Base-by-base conservation (phyloP, 2,329 filamentous ascomycete species). In the Fusarium verrucosum region DNA sequence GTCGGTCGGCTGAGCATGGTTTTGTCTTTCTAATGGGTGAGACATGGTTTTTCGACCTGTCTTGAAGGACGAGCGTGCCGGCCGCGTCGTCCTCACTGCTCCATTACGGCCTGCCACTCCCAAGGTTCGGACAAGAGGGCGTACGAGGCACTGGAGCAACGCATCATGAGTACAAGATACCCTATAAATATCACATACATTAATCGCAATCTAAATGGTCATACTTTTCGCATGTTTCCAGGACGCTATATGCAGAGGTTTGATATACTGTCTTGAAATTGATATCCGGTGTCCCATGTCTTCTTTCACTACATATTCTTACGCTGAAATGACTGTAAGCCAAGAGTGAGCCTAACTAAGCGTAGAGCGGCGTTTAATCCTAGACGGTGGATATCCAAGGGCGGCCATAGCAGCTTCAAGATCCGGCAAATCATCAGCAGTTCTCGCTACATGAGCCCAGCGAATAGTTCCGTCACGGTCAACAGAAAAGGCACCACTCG, bases 401-500 rank as follows among this genome's bases (percentile, higher is more conserved):
- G 72, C 62, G 49, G 70, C 50, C 6, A 75, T 57, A 8, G 73
- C 75, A 4, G 66, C 69, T 19, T 67, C 47, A 10, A 77, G 67
- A 43, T 77, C 64, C 8, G 75, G 70, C 36, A 77, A n/a, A 44
- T 76, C 71, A 43, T 75, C 68, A 9, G 74, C 76, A 5, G 73
- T 55, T 33, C 65, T 68, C 8, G 70, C 65, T 22, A 75, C 55
- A 26, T 78, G 76, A 26, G 61, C 62, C 72, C 73, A 77, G 8
- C 68, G 66, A 30, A 78, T 66, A 13, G 59, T 73, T 7, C 76
- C 75, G 28, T 71, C 65, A 9, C 57, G 66, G 40, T 76, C 73
- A 20, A 79, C 70, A 11, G 84, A 88, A 76, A 88, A 92, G 25
- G 84, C 85, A 25, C 89, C 89, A 41, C 83, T 80, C 23, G 79